These are phyloP conservation scores for Cudoniella acicularis DNA, from an alignment of 495 filamentous ascomycete species.

Conservation along the genomic window DNA sequence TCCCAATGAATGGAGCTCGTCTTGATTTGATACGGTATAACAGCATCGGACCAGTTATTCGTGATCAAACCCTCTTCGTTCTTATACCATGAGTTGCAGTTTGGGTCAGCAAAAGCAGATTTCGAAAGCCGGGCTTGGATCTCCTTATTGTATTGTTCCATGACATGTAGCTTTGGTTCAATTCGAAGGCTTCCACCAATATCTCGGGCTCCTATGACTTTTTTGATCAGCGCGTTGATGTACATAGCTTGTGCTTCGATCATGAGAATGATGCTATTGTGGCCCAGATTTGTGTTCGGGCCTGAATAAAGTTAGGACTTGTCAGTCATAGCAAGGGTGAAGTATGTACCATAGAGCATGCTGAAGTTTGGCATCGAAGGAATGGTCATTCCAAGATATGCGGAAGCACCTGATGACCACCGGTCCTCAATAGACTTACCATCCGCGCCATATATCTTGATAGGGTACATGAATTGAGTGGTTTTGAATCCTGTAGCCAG, in stretches of 20 bases:
- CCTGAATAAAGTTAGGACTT: background rate
- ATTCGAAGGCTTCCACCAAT: slow-evolving; percentile 37
- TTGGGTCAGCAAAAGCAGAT: slow-evolving; percentile 48
- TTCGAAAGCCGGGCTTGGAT: slow-evolving; percentile 41
- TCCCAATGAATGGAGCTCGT: slow-evolving; percentile 41
- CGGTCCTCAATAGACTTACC: slow-evolving; percentile 41
- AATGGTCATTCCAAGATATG: slow-evolving; percentile 45
- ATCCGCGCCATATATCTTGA: slow-evolving; percentile 43
- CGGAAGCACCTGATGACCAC: slow-evolving; percentile 43
- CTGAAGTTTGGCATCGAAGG: slow-evolving; percentile 52
- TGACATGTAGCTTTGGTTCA: slow-evolving; percentile 30
- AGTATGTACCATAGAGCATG: slow-evolving; percentile 48
- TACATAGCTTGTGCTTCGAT: slow-evolving; percentile 56
- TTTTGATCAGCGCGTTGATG: slow-evolving; percentile 40
- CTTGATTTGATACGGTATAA: slow-evolving; percentile 46
- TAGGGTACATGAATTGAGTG: slow-evolving; percentile 51
- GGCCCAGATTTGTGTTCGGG: slow-evolving; percentile 53
- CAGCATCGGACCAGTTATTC: slow-evolving; percentile 53
- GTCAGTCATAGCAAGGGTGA: background rate
- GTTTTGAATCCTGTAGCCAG: slow-evolving; percentile 54
- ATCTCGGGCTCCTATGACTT: slow-evolving; percentile 34
- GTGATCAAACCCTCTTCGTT: slow-evolving; percentile 48
- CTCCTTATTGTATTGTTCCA: slow-evolving; percentile 41
- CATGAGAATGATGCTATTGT: slow-evolving; percentile 56
- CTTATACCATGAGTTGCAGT: slow-evolving; percentile 57